Conservation (phyloP, 2,329 filamentous ascomycete species). For the Pseudophaeomoniella oleicola region DNA sequence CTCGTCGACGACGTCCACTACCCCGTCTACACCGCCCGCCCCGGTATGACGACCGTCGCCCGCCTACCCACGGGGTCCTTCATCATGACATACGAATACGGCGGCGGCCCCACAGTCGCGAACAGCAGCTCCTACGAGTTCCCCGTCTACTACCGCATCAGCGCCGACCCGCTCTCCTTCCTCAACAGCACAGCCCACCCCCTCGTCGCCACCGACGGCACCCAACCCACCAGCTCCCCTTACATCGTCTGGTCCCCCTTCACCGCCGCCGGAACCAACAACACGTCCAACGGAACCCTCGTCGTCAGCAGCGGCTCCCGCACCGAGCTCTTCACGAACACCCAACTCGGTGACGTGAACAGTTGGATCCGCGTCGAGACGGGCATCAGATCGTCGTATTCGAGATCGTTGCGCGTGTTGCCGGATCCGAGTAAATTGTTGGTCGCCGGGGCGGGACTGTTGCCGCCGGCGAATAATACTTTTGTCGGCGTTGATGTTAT, state of each 20-base stretch:
- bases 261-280: too few species aligned
- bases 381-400: constrained; percentile 28
- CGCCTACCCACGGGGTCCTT: constrained; percentile 44
- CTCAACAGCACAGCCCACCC: constrained; percentile 22
- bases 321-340: constrained; percentile 32
- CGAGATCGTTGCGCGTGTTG: constrained; percentile 30
- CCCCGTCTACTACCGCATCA: constrained; percentile 39
- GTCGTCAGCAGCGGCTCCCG: constrained; percentile 28
- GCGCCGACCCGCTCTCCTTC: constrained; percentile 32
- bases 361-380: constrained; percentile 31
- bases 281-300: constrained; percentile 31
- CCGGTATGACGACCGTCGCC: constrained; percentile 53
- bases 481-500: not conserved
- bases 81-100: constrained; percentile 52
- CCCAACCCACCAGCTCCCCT: constrained; percentile 28
- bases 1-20: constrained; percentile 50
- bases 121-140: constrained; percentile 23
- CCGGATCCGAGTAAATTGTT: constrained; percentile 22
- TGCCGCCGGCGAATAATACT: constrained; percentile 5
- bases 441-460: constrained; percentile 24
- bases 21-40: constrained; percentile 46
- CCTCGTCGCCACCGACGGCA: constrained; percentile 29
- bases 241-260: constrained; percentile 41
- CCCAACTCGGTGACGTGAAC: constrained; percentile 25
- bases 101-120: constrained; percentile 25